Evolutionary conservation across 2,329 filamentous ascomycete species (phyloP), one percentile per base, ranked within the genome.

Genomic region (Aureobasidium namibiae): DNA sequence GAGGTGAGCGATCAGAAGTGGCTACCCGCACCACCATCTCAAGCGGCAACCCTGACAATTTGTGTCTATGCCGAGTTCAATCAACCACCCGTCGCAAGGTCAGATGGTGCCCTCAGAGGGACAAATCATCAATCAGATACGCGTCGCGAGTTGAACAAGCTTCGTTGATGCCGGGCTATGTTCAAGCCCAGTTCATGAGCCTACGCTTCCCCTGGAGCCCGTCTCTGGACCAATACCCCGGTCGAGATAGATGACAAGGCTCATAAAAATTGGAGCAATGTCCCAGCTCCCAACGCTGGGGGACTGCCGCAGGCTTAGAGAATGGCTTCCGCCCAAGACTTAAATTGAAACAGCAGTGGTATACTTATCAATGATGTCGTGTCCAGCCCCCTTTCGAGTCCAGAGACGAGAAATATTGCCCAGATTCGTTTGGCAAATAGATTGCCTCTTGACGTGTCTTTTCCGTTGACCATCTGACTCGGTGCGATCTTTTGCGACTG

Each of bases 271-370:
- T 56, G 29, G 39, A 26, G 26, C 50, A 54, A 42, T 41, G 24
- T 31, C 50, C 50, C 50, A 33, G 38, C 38, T 41, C n/a, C 36
- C 48, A 29, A 16, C 13, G 11, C 14, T 38, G 16, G n/a, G 50
- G 50, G 50, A 42, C 50, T 31, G 50, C 50, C 38, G 23, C 23
- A 39, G 42, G 31, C 52, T 44, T 45, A 26, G 39, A 21, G n/a
- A 21, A 23, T 50, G 36, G 56, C 56, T 49, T 31, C 56, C 44
- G 44, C 56, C 31, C 34, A 49, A 24, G 23, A 42, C 45, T 59
- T 33, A 50, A 50, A 23, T 11, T 59, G 56, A 59, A 59, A 59
- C 56, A 26, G 21, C 29, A 42, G 50, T 42, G 50, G 50, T 54
- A 54, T 41, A 54, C 33, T 33, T 42, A 41, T 53, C 23, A 33